phyloP scores from a whole-genome alignment of 306 rosid species.

The Vachellia collinsii region DNA sequence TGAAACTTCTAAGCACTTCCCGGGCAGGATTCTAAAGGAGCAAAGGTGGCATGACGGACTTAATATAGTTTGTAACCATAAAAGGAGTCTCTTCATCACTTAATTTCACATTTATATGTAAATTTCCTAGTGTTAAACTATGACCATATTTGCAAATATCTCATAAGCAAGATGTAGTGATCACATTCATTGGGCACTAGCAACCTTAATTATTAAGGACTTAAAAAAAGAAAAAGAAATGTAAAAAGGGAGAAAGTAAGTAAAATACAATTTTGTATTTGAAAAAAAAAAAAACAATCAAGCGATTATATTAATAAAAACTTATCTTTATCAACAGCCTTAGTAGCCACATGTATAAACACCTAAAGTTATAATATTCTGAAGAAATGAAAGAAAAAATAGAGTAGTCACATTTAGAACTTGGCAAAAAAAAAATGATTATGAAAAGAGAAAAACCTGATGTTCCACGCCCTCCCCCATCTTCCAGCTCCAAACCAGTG shows the following conservation, averaged over 20 bases:
- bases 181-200: constrained; percentile 6
- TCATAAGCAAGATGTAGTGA: constrained; percentile 12
- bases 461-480: constrained; percentile 99
- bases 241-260: too few relatives aligned
- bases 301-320: too few relatives aligned
- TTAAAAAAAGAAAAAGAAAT: too few relatives aligned
- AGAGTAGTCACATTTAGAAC: neutral
- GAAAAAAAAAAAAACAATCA: too few relatives aligned
- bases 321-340: too few relatives aligned
- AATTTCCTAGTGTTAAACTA: constrained; percentile 18
- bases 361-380: constrained; percentile 19
- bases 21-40: constrained; percentile 15
- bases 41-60: neutral
- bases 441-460: constrained; percentile 57
- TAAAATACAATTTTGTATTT: too few relatives aligned
- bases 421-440: neutral
- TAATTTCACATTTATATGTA: constrained; percentile 16
- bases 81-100: neutral
- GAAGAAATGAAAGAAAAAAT: neutral
- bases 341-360: neutral
- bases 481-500: constrained; percentile 97
- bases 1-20: constrained; percentile 5
- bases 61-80: neutral
- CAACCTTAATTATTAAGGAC: constrained; percentile 3
- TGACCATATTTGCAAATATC: constrained; percentile 7